Base-by-base conservation (phyloP, 2,329 filamentous ascomycete genomes). In the Phialocephala sp. region DNA sequence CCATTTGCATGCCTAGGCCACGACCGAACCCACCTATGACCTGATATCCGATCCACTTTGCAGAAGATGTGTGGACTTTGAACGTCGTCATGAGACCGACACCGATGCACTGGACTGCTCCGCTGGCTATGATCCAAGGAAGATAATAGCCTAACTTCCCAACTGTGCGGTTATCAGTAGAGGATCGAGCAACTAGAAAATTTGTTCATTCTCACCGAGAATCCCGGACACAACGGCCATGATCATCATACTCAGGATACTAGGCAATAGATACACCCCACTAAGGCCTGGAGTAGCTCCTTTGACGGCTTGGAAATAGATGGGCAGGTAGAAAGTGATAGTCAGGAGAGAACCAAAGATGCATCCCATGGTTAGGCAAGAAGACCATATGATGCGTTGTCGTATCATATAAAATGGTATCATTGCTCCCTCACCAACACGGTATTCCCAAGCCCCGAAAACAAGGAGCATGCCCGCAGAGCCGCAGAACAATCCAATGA, bases 291-390 rank as follows among this genome's bases (percentile, higher is more conserved):
- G 76, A 41, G 67, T 71, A 50, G 75, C 72, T 14, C 75, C 76
- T 62, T 76, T 77, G 64, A 84, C 78, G 36, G 79, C 77, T 74
- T 85, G 81, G 72, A 85, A 83, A 75, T 82, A 84, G 63, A 84
- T 77, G 1, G 83, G 80, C 8, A 84, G 72, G 62, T 82, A 83
- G 71, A 80, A 82, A 59, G 87, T 24, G 2, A 45, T 22, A 4
- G 43, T 57, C 2, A 72, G 35, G 54, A 69, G 41, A 18, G 20
- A 50, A 8, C 65, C 69, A 32, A 68, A 65, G 20, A 67, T 66
- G 54, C 70, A 71, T 12, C 60, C 56, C 8, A 64, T 68, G 27
- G 55, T 32, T 8, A 72, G 2, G 11, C 63, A 69, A 32, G 67
- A 66, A 61, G 59, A 62, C 65, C 59, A 69, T 0, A 77, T 69